Percentiles rank a stretch among this genome's conserved stretches.
Evolutionary conservation across 2,329 filamentous ascomycete genomes (phyloP).

Genomic region (Nemania sp.): DNA sequence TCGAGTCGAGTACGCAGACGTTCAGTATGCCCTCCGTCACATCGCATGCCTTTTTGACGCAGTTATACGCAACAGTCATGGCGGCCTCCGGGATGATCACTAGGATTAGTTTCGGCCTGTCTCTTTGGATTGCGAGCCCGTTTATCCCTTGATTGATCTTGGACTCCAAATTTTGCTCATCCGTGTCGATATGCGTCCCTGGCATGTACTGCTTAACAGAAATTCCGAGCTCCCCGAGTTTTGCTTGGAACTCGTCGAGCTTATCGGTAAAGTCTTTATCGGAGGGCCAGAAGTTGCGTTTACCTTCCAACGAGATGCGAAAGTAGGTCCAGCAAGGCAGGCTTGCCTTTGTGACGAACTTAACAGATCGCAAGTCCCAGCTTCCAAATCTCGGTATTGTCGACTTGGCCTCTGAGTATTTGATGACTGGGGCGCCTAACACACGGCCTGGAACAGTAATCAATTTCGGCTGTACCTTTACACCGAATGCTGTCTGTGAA

Average conservation of each 20-base stretch:
- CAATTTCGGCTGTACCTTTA: slow-evolving; percentile 3
- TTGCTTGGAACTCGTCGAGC: slow-evolving; percentile 4
- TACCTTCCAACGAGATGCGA: slow-evolving; percentile 1
- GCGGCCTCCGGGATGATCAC: not conserved
- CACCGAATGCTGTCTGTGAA: slow-evolving; percentile 7
- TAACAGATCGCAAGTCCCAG: slow-evolving; percentile 10
- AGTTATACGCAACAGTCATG: slow-evolving; percentile 1
- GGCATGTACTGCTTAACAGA: not conserved
- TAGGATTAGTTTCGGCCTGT: slow-evolving; percentile 3
- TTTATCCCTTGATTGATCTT: slow-evolving; percentile 6
- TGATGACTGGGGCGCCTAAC: not conserved
- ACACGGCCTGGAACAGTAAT: slow-evolving; percentile 15
- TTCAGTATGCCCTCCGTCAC: not conserved
- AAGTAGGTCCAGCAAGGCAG: slow-evolving; percentile 13
- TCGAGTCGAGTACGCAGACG: slow-evolving; percentile 9
- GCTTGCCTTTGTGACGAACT: slow-evolving; percentile 2
- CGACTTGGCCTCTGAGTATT: not conserved
- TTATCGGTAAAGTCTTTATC: not conserved
- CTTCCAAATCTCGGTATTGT: slow-evolving; percentile 1
- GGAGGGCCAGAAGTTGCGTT: not conserved
- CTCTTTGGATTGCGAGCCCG: not conserved
- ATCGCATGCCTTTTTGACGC: slow-evolving; percentile 4
- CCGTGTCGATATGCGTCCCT: slow-evolving; percentile 6
- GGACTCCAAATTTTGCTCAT: not conserved
- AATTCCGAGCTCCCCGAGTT: slow-evolving; percentile 9